Base-by-base conservation (phyloP, 108 stramenopile species). In the Cyclotella choctawhatcheeana region DNA sequence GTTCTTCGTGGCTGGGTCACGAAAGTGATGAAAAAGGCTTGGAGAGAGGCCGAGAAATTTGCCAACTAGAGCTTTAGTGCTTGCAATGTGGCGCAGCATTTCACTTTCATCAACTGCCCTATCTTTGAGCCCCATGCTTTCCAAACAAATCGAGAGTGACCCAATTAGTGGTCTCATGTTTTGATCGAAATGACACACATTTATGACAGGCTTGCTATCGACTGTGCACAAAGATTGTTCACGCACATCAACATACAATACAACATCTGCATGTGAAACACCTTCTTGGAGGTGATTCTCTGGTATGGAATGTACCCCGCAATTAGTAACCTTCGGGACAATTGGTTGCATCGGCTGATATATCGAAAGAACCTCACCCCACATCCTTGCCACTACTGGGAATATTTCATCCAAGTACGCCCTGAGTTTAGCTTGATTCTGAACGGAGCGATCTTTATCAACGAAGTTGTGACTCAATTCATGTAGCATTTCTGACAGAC, bases 11-110 rank as follows among this genome's bases (percentile, higher is more conserved):
- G 40, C 51, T 1, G 69, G 62, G 61, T 82, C 48, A 16, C 84
- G 54, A 67, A 78, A 85, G 48, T 62, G 78, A 29, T 71, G 52
- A 58, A 73, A 85, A 30, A 85, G 37, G 24, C 29, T 43, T 30
- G 76, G 64, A 25, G 33, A 55, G 6, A 85, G 73, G 6, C 78
- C 84, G 2, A 85, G 71, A 31, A 76, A 76, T 55, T 65, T 58
- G 30, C 75, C 75, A 17, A 65, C n/a, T 14, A 78, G 34, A 34
- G 64, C 30, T 25, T 69, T 56, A 20, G 62, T 55, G 25, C 48
- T 14, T 43, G 69, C 69, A 66, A 70, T 58, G 43, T 78, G 77
- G 4, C 68, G 53, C 14, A 59, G 45, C 8, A 60, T 52, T 55
- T 78, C 77, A 26, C 48, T 69, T 52, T 76, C 67, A 18, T 76